These are phyloP conservation scores for Pseudocercospora eumusae DNA, from an alignment of 2,329 filamentous ascomycete genomes.

Conservation along the genomic window DNA sequence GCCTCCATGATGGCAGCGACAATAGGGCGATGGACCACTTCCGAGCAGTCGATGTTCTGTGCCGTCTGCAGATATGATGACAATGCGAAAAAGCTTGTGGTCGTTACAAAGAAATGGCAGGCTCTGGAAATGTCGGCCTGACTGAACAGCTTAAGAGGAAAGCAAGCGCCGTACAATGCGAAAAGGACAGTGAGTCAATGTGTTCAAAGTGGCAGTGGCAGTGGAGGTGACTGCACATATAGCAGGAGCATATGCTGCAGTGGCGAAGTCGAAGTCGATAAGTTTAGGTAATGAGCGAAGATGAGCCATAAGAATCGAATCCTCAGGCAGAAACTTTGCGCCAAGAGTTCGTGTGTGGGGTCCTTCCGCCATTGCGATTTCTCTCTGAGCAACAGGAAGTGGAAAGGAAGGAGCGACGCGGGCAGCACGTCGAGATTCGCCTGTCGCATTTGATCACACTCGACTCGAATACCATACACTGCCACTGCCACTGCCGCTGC, in stretches of 20 bases:
- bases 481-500: too few relatives aligned
- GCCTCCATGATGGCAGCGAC: constrained; percentile 19
- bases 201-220: constrained; percentile 13
- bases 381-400: not conserved
- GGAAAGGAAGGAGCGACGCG: not conserved
- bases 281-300: too few relatives aligned
- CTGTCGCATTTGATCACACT: not conserved
- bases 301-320: not conserved
- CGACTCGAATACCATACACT: too few relatives aligned
- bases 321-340: not conserved
- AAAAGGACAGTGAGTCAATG: constrained; percentile 14
- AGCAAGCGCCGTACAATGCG: constrained; percentile 7
- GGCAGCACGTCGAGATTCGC: not conserved
- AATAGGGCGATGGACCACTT: not conserved
- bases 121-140: constrained; percentile 26
- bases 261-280: constrained; percentile 23
- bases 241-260: constrained; percentile 3
- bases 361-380: not conserved
- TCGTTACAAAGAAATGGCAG: constrained; percentile 22
- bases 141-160: constrained; percentile 21
- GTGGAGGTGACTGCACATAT: constrained; percentile 9
- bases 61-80: not conserved
- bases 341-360: constrained; percentile 4
- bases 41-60: not conserved
- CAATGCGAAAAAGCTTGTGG: not conserved